Evolutionary conservation across 2,329 filamentous ascomycete species (phyloP), one percentile per base, ranked within the genome.

Genomic region (Neoscytalidium dimidiatum): DNA sequence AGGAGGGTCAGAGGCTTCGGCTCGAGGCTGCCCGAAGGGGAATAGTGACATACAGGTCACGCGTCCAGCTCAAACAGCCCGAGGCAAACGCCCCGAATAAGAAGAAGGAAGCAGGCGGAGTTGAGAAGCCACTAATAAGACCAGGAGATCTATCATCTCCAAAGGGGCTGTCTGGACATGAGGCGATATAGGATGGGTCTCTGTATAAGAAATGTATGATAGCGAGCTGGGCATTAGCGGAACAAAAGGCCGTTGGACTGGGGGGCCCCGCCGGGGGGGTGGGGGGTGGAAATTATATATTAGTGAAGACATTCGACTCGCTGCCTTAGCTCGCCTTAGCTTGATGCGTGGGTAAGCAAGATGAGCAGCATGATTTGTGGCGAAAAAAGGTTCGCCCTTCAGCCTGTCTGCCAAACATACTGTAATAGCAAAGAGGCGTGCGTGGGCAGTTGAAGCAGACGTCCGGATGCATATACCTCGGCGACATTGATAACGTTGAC

Each of bases 1-100:
- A 96, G 80, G 83, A 86, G 61, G 95, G 95, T 41, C 89, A 93
- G 73, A 78, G 83, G 71, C 84, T 86, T 66, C 86, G 94, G 64
- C 79, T 91, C 48, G 81, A 82, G 44, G 85, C 85, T 49, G 92
- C 92, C 1, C 73, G 81, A 58, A 72, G 79, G 19, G 92, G 92
- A 28, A 73, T 80, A 4, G 82, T 91, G n/a, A 84, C 88, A 3
- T 96, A 85, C 69, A 67, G 66, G 4, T 73, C 77, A n/a, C 71
- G 74, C 14, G 46, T 63, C 19, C 69, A 66, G 29, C 68, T 78
- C 1, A 28, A 57, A 3, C 29, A 66, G 71, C 3, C 52, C 11
- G 51, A 65, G 11, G 28, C 6, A 33, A 14, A 49, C 7, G 17
- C 57, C 6, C n/a, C 41, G 19, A 33, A 11, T n/a, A 46, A 14